Base-by-base conservation (phyloP, 192 early-diverging fungal genomes). In the Chytriomyces confervae region DNA sequence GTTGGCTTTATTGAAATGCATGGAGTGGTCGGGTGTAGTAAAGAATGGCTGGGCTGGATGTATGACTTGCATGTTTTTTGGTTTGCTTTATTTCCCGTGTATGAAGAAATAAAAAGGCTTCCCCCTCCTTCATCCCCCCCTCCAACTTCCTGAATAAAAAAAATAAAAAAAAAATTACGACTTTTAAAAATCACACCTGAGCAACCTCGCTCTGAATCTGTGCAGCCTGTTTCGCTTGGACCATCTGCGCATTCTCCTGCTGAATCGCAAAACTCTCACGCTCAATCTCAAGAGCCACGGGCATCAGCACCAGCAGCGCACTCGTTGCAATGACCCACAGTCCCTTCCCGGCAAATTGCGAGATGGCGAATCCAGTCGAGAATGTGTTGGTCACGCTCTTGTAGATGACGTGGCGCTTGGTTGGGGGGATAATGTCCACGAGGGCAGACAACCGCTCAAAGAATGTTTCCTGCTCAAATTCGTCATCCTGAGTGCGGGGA, bases 301-400 rank as follows among this genome's bases (percentile, higher is more conserved):
- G 96, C 73, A 96, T 82, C 61, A 93, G 89, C 11, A 98, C 82
- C 5, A 98, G 83, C 72, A 96, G 79, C 24, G 93, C 94, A 51
- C 89, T 91, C 23, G 95, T 98, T 36, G 95, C 93, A 23, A 96
- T 80, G 10, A 98, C 91, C 96, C 96, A 98, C 47, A 92, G 89
- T 23, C 90, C 89, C 83, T 94, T 95, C 36, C 95, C 95, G 23
- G 91, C 85, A 81, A 94, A 86, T 20, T 85, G 84, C 44, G 88
- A 83, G 47, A 89, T 86, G 5, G 62, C 24, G 36, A 68, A 47
- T 27, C 61, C 70, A 11, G 67, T 62, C 53, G 84, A 86, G 50
- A 82, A 84, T 44, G 92, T 72, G 0, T 86, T 83, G n/a, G 87
- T 83, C 48, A 88, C 83, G n/a, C 85, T 80, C 57, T 81, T 81